These are phyloP conservation scores for Diaporthe sp. DNA, from an alignment of 2,329 filamentous ascomycete genomes.

Conservation along the genomic window DNA sequence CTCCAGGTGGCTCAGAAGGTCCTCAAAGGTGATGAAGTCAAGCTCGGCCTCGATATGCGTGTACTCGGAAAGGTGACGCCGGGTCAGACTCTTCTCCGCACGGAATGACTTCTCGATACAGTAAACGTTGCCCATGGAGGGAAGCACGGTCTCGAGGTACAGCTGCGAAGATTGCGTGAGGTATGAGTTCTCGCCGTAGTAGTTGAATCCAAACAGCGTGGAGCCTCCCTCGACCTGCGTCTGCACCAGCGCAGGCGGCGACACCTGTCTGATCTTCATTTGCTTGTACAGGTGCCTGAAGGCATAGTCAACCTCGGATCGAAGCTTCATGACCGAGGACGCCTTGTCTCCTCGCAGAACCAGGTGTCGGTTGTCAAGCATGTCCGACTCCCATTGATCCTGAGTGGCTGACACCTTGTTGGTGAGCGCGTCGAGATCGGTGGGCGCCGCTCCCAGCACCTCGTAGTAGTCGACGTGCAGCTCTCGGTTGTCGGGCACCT, in stretches of 20 bases:
- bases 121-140: constrained; percentile 93
- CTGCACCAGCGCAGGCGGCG: constrained; percentile 91
- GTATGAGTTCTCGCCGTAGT: constrained; percentile 81
- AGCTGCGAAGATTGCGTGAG: constrained; percentile 97
- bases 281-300: constrained; percentile 87
- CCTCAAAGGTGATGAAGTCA: constrained; percentile 93
- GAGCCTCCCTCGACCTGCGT: constrained; percentile 94
- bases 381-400: constrained; percentile 65
- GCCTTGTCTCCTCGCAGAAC: constrained; percentile 87
- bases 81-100: constrained; percentile 94
- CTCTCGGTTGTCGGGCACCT: constrained; percentile 87
- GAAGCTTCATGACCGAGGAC: constrained; percentile 89
- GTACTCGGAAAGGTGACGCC: constrained; percentile 95
- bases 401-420: constrained; percentile 75
- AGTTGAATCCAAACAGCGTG: constrained; percentile 85
- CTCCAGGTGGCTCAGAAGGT: constrained; percentile 90
- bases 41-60: constrained; percentile 97
- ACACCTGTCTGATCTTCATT: constrained; percentile 83
- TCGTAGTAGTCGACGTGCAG: constrained; percentile 91
- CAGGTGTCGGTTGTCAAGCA: constrained; percentile 81
- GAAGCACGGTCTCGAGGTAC: constrained; percentile 95
- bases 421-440: constrained; percentile 92
- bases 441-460: constrained; percentile 83
- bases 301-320: constrained; percentile 83
- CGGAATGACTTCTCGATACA: constrained; percentile 99